A percentile compares a stretch with the other conserved stretches of the same genome.
Conservation (phyloP, 768 basidiomycete genomes). For the Amanita polypyramis region DNA sequence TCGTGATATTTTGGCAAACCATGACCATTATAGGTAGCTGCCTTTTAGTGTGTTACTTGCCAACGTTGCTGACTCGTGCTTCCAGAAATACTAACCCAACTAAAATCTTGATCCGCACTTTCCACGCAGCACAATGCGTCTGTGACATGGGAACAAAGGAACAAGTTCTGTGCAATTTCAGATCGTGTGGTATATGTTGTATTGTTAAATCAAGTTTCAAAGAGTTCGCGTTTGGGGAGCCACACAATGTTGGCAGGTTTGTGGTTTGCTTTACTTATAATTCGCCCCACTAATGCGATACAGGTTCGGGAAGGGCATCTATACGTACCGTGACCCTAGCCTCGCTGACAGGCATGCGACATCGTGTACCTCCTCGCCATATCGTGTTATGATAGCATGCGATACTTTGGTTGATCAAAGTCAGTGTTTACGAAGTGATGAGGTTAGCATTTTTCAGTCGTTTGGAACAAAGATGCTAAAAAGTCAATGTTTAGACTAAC, state of each 20-base stretch:
- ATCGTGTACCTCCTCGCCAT: constrained; percentile 56
- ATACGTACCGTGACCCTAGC: constrained; percentile 50
- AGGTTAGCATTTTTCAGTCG: constrained; percentile 16
- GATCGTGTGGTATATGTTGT: constrained; percentile 56
- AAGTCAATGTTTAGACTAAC: constrained; percentile 24
- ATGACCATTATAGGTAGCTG: constrained; percentile 39
- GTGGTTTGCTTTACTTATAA: constrained; percentile 8
- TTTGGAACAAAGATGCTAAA: neutral
- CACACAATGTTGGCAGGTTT: constrained; percentile 45
- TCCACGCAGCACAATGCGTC: constrained; percentile 56
- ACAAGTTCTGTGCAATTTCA: constrained; percentile 39
- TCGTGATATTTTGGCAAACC: constrained; percentile 30
- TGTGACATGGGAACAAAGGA: constrained; percentile 56
- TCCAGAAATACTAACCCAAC: constrained; percentile 24
- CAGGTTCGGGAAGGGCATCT: constrained; percentile 54
- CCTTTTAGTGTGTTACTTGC: neutral
- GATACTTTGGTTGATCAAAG: constrained; percentile 35
- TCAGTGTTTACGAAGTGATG: constrained; percentile 15
- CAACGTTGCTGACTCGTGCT: neutral
- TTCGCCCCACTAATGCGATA: constrained; percentile 4
- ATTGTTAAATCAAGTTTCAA: constrained; percentile 48
- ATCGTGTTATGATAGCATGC: constrained; percentile 55
- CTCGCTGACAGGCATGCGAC: constrained; percentile 51
- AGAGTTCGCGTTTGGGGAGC: constrained; percentile 44
- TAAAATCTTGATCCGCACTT: constrained; percentile 43